Evolutionary conservation across 192 early-diverging fungal species (phyloP), one percentile per base, ranked within the genome.

Genomic region (Entomortierella chlamydospora): DNA sequence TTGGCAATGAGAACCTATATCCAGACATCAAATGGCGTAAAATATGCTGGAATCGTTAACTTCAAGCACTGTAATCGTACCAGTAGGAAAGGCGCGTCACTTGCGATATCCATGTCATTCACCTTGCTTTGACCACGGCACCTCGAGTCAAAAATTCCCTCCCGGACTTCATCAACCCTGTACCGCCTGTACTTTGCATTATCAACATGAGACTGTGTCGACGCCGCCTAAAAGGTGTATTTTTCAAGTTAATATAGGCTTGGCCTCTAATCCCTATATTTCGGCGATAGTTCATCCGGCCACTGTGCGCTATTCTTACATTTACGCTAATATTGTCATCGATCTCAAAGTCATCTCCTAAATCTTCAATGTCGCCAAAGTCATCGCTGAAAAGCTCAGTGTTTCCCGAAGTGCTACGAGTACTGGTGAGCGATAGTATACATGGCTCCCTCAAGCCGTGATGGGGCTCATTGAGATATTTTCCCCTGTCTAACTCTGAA

Each of bases 41-140:
- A 10, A 10, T 7, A 37, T 37, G 10, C 34, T 37, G 34, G 10
- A 23, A 45, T 10, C n/a, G n/a, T n/a, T n/a, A n/a, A n/a, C n/a
- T n/a, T n/a, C n/a, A n/a, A n/a, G n/a, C n/a, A n/a, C n/a, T n/a
- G n/a, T n/a, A n/a, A n/a, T n/a, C n/a, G n/a, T n/a, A n/a, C n/a
- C n/a, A n/a, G n/a, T n/a, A n/a, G n/a, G n/a, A n/a, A n/a, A n/a
- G n/a, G n/a, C n/a, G n/a, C n/a, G n/a, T n/a, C n/a, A n/a, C n/a
- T n/a, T n/a, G n/a, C n/a, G n/a, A n/a, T n/a, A 22, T 22, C 11
- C 34, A 7, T 64, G 4, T 23, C 30, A 23, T 37, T 37, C 6
- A 73, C 73, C 73, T 63, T 64, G 54, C 73, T 62, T 13, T n/a
- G 47, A n/a, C 60, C 66, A 15, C 42, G 45, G 60, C 65, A 68